Evolutionary conservation across 2,329 filamentous ascomycete genomes (phyloP).

Genomic region (Macrophomina phaseolina): DNA sequence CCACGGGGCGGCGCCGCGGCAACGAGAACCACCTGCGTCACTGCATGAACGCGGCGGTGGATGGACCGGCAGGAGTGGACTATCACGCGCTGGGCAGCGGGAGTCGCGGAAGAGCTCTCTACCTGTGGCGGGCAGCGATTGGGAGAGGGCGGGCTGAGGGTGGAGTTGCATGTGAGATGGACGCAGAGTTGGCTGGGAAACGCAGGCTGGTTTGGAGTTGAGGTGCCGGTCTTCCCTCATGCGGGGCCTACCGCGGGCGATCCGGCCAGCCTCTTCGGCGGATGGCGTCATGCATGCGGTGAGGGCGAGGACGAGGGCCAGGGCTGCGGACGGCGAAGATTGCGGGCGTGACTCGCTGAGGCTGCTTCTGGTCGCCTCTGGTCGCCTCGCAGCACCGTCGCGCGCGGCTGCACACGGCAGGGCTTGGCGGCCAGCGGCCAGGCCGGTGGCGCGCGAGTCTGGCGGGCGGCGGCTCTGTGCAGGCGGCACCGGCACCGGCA

Average conservation of each 20-base stretch:
- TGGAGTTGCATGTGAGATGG: conserved; percentile 4
- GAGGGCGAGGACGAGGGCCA: neutral
- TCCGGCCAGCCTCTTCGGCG: conserved; percentile 8
- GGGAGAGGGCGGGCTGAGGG: neutral
- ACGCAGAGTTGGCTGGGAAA: conserved; percentile 16
- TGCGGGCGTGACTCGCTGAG: conserved; percentile 11
- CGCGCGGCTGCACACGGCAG: conserved; percentile 12
- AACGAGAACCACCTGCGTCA: conserved; percentile 19
- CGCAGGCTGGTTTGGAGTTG: neutral
- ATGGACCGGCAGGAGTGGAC: neutral
- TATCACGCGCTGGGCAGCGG: neutral
- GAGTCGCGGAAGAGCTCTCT: neutral
- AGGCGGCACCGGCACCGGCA: neutral
- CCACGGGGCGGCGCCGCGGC: conserved; percentile 6
- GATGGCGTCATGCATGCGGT: conserved; percentile 23
- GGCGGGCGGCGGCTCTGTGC: neutral
- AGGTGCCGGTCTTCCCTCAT: neutral
- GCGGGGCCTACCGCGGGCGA: neutral
- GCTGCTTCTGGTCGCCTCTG: conserved; percentile 16
- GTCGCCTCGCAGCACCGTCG: conserved; percentile 16
- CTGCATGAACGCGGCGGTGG: neutral
- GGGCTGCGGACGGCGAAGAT: neutral
- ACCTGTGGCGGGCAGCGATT: conserved; percentile 1
- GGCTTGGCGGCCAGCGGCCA: conserved; percentile 3
- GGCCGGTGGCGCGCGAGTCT: neutral